Base-by-base conservation (phyloP, 2,329 filamentous ascomycete genomes). In the Neopestalotiopsis sp. region DNA sequence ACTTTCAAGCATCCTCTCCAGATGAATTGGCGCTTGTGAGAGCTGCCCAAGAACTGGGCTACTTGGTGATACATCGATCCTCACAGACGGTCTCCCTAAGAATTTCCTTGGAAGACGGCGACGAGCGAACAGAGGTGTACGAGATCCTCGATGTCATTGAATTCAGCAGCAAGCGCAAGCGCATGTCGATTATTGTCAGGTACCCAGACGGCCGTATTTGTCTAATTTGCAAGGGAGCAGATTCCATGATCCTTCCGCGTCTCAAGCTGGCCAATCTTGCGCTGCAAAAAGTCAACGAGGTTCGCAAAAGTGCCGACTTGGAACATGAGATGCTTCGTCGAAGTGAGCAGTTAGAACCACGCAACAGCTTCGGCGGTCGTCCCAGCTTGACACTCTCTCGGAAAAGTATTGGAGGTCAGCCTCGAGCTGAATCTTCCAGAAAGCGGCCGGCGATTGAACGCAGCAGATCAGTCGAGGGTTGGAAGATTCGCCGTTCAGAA, bases 111-210 rank as follows among this genome's bases (percentile, higher is more conserved):
- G 74, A 78, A 3, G 78, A 80, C 34, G 83, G 82, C 4, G 74
- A 76, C 3, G 74, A 76, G 9, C 80, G 85, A 3, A 83, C 86
- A 2, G 90, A 94, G 74, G 86, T 85, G 0, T 98, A 95, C 74
- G 89, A 97, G 71, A 88, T 97, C 4, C 81, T 97, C 40, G 94
- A 97, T 74, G 87, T 97, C 4, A 94, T 98, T 69, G 95, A 97
- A 76, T 98, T 98, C 75, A 96, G 92, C 70, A 97, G 93, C 80
- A 90, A 92, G 71, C 88, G 95, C 30, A 97, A 97, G 81, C 88
- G 95, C 56, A 97, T 98, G 95, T 95, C 94, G 0, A 90, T 97
- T 57, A 82, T 97, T 32, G 89, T 97, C 2, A 91, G 93, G n/a
- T 94, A 93, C 78, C 94, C 95, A 0, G 92, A 97, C 74, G 89